These are phyloP conservation scores for Moelleriella libera DNA, from an alignment of 2,329 filamentous ascomycete genomes.

Conservation along the genomic window DNA sequence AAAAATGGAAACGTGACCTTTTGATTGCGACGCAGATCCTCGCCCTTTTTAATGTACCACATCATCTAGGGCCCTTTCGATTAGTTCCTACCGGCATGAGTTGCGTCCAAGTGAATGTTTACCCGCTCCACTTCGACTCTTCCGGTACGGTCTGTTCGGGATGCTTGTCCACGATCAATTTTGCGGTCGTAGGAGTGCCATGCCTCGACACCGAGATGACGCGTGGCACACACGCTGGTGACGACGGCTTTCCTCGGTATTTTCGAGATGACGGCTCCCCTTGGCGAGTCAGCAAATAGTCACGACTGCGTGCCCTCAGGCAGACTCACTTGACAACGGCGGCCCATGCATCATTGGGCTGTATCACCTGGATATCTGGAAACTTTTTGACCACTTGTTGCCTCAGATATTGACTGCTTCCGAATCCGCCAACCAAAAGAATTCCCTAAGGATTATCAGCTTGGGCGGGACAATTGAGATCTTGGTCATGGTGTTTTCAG, in stretches of 20 bases:
- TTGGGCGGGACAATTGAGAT: background rate
- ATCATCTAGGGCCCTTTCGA: background rate
- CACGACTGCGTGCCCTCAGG: too few relatives aligned
- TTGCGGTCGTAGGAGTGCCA: accelerated
- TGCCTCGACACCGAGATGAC: background rate
- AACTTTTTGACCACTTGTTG: background rate
- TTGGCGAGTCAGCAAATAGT: background rate
- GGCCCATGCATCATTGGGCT: conserved; percentile 3
- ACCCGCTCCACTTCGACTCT: background rate
- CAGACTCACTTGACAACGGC: conserved; percentile 3
- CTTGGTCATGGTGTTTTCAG: background rate
- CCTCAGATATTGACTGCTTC: conserved; percentile 1
- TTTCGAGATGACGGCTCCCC: conserved; percentile 1
- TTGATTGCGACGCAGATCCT: background rate
- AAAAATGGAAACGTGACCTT: background rate
- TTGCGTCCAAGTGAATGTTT: background rate
- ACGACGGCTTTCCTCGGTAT: background rate
- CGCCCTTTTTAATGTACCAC: background rate
- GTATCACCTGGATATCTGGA: conserved; percentile 1
- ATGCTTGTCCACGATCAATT: background rate
- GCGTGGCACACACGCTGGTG: background rate
- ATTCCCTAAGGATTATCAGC: background rate
- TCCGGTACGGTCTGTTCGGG: background rate
- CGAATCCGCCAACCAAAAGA: conserved; percentile 3
- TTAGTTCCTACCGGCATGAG: too few relatives aligned